Base-by-base conservation (phyloP, 2,329 filamentous ascomycete species). In the Chrysoporthe austroafricana region DNA sequence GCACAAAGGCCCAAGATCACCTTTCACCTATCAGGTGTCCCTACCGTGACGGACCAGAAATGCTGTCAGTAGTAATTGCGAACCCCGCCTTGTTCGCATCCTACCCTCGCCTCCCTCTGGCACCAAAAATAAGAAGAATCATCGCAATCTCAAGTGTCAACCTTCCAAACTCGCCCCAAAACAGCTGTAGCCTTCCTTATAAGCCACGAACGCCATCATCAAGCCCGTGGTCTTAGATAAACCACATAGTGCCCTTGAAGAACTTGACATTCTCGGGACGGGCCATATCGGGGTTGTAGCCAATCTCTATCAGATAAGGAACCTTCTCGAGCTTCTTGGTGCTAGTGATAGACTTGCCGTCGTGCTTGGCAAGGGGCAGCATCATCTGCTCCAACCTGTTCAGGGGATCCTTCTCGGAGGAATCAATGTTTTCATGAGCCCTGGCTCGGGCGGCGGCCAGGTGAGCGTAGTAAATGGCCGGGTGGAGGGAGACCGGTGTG, bases 391-490 rank as follows among this genome's bases (percentile, higher is more conserved):
- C 16, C 18, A 34, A 32, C 4, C 34, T 16, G 50, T 46, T 14
- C 2, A 7, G 4, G 72, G 76, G 81, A 76, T 74, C 85, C 79
- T 70, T 77, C 16, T 82, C 79, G 18, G 82, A 84, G 0, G 81
- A 76, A 0, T 80, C 75, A 3, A 81, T 72, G 67, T 83, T 77
- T 74, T 95, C 90, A 71, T 99, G 96, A 3, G 89, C 83, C 64
- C 89, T 89, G 26, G 92, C 93, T 62, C 96, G 92, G 67, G 89
- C 88, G 9, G 93, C 91, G 44, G 94, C 94, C 71, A 99, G 80
- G 79, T 99, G 96, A 0, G 96, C 94, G 73, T 99, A 99, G 84
- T 99, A 99, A 0, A 98, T 91, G 0, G 96, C 94, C 0, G 96
- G 96, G 72, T 90, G 92, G 0, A 96, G 79, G 0, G 94, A 97